These are phyloP conservation scores for Irpex sp. DNA, from an alignment of 1,284 basidiomycete species.

Conservation along the genomic window DNA sequence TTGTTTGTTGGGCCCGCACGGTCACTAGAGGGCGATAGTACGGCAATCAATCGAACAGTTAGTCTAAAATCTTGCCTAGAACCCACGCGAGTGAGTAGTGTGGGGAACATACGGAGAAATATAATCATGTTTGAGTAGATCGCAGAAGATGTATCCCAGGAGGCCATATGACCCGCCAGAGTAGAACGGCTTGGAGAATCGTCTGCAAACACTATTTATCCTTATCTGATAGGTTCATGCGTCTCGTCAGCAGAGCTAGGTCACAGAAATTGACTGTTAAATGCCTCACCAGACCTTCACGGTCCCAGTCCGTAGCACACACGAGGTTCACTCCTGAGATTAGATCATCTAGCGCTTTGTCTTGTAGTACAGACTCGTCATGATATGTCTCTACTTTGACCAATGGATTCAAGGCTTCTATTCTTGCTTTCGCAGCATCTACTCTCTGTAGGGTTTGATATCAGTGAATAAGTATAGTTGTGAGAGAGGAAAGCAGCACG, in stretches of 20 bases:
- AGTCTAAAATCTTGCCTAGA: conserved; percentile 2
- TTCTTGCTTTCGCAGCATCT: conserved; percentile 77
- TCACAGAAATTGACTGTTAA: conserved; percentile 12
- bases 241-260: conserved; percentile 1
- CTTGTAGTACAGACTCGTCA: conserved; percentile 44
- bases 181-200: conserved; percentile 77
- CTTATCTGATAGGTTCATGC: conserved; percentile 48
- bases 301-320: conserved; percentile 76
- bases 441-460: conserved; percentile 57
- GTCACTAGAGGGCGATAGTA: conserved; percentile 40
- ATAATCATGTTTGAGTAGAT: conserved; percentile 84
- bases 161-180: conserved; percentile 89
- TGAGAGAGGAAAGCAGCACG: neutral
- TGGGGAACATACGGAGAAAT: conserved; percentile 65
- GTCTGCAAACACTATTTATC: conserved; percentile 76
- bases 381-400: conserved; percentile 75
- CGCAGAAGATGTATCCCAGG: conserved; percentile 91
- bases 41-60: conserved; percentile 12
- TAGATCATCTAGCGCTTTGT: conserved; percentile 53
- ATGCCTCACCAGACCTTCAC: conserved; percentile 61
- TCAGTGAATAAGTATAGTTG: neutral
- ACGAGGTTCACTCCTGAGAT: conserved; percentile 74
- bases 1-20: conserved; percentile 45
- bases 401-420: conserved; percentile 89
- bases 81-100: neutral